These are phyloP conservation scores for Xylaria arbuscula DNA, from an alignment of 2,329 filamentous ascomycete genomes.

Conservation along the genomic window DNA sequence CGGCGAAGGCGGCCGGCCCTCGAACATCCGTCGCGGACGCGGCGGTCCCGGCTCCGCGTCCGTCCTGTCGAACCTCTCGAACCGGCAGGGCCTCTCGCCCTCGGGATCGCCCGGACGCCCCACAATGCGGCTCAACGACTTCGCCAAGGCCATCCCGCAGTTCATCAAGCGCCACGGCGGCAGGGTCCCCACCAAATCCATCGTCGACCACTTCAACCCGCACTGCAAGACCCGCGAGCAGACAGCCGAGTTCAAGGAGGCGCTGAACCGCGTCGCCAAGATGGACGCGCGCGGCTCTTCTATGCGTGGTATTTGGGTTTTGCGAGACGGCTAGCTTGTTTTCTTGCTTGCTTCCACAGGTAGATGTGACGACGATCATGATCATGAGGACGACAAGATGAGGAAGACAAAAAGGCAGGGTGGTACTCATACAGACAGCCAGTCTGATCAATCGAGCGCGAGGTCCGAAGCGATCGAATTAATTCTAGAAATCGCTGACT, in stretches of 20 bases:
- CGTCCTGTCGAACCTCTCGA: constrained; percentile 67
- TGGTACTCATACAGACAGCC: not conserved
- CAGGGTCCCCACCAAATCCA: constrained; percentile 81
- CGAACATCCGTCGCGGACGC: constrained; percentile 60
- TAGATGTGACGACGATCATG: not conserved
- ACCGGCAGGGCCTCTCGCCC: constrained; percentile 61
- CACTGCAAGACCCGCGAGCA: constrained; percentile 76
- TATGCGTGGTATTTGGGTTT: constrained; percentile 65
- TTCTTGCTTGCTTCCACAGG: not conserved
- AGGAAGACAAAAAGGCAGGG: not conserved
- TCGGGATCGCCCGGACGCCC: constrained; percentile 55
- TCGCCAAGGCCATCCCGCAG: constrained; percentile 69
- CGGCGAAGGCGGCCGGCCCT: constrained; percentile 79
- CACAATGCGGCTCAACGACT: constrained; percentile 48
- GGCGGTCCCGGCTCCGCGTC: constrained; percentile 65
- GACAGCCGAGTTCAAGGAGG: constrained; percentile 83
- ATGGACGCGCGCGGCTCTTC: constrained; percentile 69
- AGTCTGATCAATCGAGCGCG: not conserved
- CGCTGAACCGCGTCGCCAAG: constrained; percentile 79
- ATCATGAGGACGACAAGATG: not conserved
- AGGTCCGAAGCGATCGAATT: too few relatives aligned
- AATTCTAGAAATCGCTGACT: too few relatives aligned
- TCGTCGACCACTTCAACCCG: constrained; percentile 90
- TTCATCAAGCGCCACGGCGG: constrained; percentile 85
- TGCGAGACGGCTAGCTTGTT: constrained; percentile 46